Evolutionary conservation across 2,329 filamentous ascomycete species (phyloP), one percentile per base, ranked within the genome.

Genomic region (Gliomastix tumulicola): DNA sequence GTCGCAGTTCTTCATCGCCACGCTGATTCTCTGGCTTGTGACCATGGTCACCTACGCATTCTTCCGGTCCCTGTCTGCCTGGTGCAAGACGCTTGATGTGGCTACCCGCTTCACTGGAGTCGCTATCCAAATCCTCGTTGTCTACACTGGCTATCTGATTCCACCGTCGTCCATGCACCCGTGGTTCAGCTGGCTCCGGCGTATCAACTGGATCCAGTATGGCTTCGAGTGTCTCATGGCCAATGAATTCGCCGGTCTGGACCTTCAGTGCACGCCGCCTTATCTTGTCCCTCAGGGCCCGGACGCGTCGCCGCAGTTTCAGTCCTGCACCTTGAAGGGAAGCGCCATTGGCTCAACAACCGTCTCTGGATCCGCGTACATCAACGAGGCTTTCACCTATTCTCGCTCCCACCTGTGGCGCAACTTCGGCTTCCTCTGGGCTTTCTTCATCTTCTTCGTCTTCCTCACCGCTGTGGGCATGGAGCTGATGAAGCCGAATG

Each of bases 391-490:
- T 5, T 82, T 74, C 44, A 54, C 61, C 3, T 86, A 84, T 50
- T 63, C 59, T 5, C 59, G 70, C 2, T 57, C 62, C 1, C 71
- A 86, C 46, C 59, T 81, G 7, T 86, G 82, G 82, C 77, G 85
- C 4, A 88, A 90, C 53, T 88, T 85, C 49, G 85, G 82, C 21
- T 79, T 89, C 4, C 60, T 92, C 2, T 78, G 89, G 46, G 85
- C 82, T 0, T 92, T 87, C 45, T 74, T 78, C 2, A 66, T 86
- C 2, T 69, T 88, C 6, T 94, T 90, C 50, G 74, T 94, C 11
- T 45, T 80, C 10, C 59, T 90, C 21, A 90, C 85, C 0, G 71
- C 83, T 6, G 45, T 84, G 17, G 83, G 80, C 2, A 79, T 82
- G 13, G 86, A 94, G 49, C 47, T 74, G 23, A 66, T 71, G 59